Evolutionary conservation across 106 monocot species (phyloP).

Genomic region (Allium sativum): DNA sequence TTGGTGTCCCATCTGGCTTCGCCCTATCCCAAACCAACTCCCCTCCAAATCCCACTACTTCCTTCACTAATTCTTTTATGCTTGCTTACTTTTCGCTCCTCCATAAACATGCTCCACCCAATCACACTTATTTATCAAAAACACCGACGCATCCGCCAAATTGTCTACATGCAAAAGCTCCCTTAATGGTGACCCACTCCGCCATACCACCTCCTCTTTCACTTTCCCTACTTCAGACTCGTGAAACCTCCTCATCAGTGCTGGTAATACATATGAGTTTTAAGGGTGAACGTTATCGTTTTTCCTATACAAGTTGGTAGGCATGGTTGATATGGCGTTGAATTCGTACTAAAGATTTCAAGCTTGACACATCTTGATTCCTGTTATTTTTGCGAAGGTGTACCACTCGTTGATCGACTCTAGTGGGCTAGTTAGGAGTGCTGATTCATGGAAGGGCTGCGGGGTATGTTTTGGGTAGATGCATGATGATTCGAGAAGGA

Average conservation of each 20-base stretch:
- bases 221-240: conserved; percentile 54
- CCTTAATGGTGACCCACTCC: conserved; percentile 69
- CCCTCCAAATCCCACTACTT: conserved; percentile 75
- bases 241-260: conserved; percentile 71
- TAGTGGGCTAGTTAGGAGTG: conserved; percentile 69
- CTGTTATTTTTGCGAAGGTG: conserved; percentile 93
- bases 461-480: conserved; percentile 95
- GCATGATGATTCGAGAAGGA: conserved; percentile 96
- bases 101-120: conserved; percentile 82
- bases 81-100: conserved; percentile 82
- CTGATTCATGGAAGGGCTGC: conserved; percentile 82
- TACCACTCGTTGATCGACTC: conserved; percentile 99
- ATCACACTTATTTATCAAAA: conserved; percentile 70
- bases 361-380: conserved; percentile 95
- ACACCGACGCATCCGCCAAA: conserved; percentile 69
- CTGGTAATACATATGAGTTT: conserved; percentile 92
- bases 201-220: conserved; percentile 83
- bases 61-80: conserved; percentile 86
- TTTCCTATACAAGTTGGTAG: conserved; percentile 87
- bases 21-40: conserved; percentile 63
- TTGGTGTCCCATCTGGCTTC: conserved; percentile 89
- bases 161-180: conserved; percentile 94
- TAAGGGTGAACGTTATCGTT: conserved; percentile 96
- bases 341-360: conserved; percentile 60
- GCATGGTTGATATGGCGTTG: conserved; percentile 92